phyloP scores from a whole-genome alignment of 2,329 filamentous ascomycete genomes.

The Colletotrichum nymphaeae region DNA sequence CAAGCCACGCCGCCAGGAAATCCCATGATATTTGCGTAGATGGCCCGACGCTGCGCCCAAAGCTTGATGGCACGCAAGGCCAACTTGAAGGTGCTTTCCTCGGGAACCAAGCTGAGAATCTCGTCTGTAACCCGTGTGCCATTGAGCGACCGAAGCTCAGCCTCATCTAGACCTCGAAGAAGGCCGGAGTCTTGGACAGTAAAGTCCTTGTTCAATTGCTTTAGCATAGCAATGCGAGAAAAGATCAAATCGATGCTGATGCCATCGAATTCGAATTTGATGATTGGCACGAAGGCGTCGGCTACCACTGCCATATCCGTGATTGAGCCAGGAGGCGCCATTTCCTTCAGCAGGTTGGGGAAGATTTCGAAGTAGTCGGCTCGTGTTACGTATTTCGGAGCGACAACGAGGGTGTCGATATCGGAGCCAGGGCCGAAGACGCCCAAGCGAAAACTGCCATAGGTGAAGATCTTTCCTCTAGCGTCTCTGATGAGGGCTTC shows the following conservation, averaged over 20 bases:
- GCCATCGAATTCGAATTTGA: slow-evolving; percentile 91
- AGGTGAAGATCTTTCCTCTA: slow-evolving; percentile 94
- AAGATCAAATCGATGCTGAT: slow-evolving; percentile 97
- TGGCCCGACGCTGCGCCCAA: slow-evolving; percentile 92
- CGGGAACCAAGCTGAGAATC: slow-evolving; percentile 88
- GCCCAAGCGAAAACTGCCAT: slow-evolving; percentile 93
- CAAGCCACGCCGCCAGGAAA: slow-evolving; percentile 97
- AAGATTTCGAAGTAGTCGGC: slow-evolving; percentile 95
- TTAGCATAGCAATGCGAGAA: slow-evolving; percentile 76
- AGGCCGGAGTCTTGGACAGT: slow-evolving; percentile 86
- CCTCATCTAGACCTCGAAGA: slow-evolving; percentile 86
- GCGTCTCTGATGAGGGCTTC: slow-evolving; percentile 83
- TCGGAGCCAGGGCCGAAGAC: slow-evolving; percentile 96
- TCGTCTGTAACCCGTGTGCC: slow-evolving; percentile 95
- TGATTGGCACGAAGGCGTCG: slow-evolving; percentile 95
- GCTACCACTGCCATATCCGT: slow-evolving; percentile 86
- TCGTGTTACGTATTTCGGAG: slow-evolving; percentile 87
- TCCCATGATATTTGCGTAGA: slow-evolving; percentile 96
- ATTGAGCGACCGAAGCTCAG: slow-evolving; percentile 89
- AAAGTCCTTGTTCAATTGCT: slow-evolving; percentile 78
- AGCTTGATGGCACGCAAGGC: slow-evolving; percentile 94
- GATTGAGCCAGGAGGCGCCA: slow-evolving; percentile 83
- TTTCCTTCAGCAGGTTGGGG: slow-evolving; percentile 79
- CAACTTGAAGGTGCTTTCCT: slow-evolving; percentile 88
- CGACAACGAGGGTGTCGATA: slow-evolving; percentile 96